phyloP scores from a whole-genome alignment of 176 grass and related monocot species.

The Phoenix dactylifera region DNA sequence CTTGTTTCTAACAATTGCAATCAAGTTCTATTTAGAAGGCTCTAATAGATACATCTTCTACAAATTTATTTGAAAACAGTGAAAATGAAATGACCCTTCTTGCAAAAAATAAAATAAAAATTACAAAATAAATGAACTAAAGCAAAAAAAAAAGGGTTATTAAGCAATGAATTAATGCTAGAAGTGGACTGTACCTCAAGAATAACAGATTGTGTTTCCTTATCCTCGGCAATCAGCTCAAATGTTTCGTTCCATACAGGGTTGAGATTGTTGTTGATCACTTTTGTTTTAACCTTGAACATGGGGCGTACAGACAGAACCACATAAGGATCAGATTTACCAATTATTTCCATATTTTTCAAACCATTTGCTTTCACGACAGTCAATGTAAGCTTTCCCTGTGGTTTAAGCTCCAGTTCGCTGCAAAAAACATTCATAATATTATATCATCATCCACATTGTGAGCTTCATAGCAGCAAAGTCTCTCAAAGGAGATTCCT shows the following conservation, averaged over 20 bases:
- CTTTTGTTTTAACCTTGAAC: constrained; percentile 84
- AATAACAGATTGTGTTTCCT: constrained; percentile 77
- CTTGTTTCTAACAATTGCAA: too few relatives aligned
- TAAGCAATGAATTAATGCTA: too few relatives aligned
- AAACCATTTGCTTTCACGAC: constrained; percentile 62
- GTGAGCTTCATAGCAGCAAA: too few relatives aligned
- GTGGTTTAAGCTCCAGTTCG: constrained; percentile 90
- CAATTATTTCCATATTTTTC: constrained; percentile 91
- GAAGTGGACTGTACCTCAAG: constrained; percentile 38
- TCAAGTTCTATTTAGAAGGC: too few relatives aligned
- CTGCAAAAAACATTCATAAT: constrained; percentile 29
- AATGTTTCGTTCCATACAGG: constrained; percentile 93
- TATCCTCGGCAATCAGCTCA: constrained; percentile 70
- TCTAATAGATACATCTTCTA: too few relatives aligned
- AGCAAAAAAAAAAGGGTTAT: too few relatives aligned
- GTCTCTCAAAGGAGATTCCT: too few relatives aligned
- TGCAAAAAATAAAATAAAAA: too few relatives aligned
- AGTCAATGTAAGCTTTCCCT: constrained; percentile 67
- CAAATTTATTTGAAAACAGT: too few relatives aligned
- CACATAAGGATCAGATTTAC: constrained; percentile 96
- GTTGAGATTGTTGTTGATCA: constrained; percentile 79
- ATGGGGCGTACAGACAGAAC: constrained; percentile 74
- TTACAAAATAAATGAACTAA: too few relatives aligned
- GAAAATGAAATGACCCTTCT: too few relatives aligned
- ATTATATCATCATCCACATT: too few relatives aligned